Evolutionary conservation across 148 eudicot genomes (phyloP), one percentile per base, ranked within the genome.

Genomic region (Vaccinium macrocarpon): DNA sequence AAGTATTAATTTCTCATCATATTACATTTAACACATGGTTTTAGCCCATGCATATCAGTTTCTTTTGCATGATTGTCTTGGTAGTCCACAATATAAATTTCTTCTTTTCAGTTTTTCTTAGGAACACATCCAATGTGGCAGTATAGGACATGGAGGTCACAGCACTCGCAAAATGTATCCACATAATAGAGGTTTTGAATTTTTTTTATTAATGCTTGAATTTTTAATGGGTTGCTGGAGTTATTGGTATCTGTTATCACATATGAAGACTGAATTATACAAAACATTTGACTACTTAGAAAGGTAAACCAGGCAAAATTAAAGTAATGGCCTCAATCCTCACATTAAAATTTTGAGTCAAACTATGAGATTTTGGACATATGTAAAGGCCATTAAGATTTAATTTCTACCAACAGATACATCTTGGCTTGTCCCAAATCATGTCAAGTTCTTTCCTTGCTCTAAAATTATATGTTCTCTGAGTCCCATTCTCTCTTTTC

Each of bases 41-140:
- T 51, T 76, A 21, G n/a, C 19, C 55, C n/a, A 10, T 21, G 10
- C n/a, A 19, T 49, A 76, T 56, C 16, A n/a, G 56, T 50, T 49
- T 76, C 79, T 76, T 76, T 76, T 76, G 56, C 55, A 50, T 49
- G 56, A 12, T 49, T 76, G 79, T 19, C 8, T 8, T 8, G 78
- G 1, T 8, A 18, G 21, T 8, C 50, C 56, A 75, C 18, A 8
- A 75, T 19, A 46, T 16, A 75, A n/a, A 13, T 76, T 76, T 23
- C 18, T 23, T 13, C 46, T 51, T 74, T 50, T 50, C 59, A 76
- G 59, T 76, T 76, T 50, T 76, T n/a, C 55, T 49, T 23, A 16
- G 19, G 52, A 52, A 29, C 13, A 8, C 59, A 23, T 76, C 38
- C 57, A 46, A 49, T 0, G 12, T 76, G 18, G 56, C 4, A 27